These are phyloP conservation scores for Apiospora aurea DNA, from an alignment of 2,329 filamentous ascomycete species.

Conservation along the genomic window DNA sequence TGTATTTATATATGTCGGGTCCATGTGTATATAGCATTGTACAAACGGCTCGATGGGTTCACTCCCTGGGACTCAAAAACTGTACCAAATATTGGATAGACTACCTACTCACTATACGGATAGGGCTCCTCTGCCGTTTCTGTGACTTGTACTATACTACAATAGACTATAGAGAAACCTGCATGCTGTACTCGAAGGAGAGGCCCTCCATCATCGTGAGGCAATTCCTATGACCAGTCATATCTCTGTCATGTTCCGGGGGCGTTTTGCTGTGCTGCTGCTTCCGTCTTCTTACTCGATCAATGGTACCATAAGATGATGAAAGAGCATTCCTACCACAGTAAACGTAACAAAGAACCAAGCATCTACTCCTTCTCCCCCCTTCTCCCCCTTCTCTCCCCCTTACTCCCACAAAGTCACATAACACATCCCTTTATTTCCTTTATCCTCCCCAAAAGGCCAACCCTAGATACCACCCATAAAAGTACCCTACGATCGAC, in stretches of 20 bases:
- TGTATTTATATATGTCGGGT: slow-evolving; percentile 5
- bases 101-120: background rate
- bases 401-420: background rate
- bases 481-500: background rate
- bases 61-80: background rate
- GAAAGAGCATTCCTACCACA: background rate
- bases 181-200: background rate
- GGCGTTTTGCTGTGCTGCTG: background rate
- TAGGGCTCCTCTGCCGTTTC: background rate
- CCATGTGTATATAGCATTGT: background rate
- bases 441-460: background rate
- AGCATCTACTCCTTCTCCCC: background rate
- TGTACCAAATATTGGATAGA: background rate
- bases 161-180: slow-evolving; percentile 5
- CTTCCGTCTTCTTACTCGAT: background rate
- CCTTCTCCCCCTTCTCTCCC: background rate
- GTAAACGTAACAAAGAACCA: background rate
- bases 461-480: background rate
- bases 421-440: background rate
- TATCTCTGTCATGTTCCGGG: background rate
- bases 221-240: background rate
- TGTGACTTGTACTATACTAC: background rate
- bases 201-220: background rate
- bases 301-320: background rate
- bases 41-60: background rate